These are phyloP conservation scores for Pyrenophora teres DNA, from an alignment of 2,329 filamentous ascomycete genomes.

Conservation along the genomic window DNA sequence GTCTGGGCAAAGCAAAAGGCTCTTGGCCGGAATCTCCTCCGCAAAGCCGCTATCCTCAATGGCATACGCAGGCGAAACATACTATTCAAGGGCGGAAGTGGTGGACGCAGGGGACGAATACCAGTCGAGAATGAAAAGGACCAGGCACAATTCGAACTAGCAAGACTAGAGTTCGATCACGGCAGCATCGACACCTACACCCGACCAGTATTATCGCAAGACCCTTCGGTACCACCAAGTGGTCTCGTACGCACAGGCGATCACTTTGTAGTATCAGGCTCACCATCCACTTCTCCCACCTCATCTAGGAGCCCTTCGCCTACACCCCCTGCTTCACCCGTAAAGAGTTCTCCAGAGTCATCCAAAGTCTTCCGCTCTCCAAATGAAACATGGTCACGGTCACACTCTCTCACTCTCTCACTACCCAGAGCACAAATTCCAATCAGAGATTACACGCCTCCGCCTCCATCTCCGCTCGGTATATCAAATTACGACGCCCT, in stretches of 20 bases:
- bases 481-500: slow-evolving; percentile 53
- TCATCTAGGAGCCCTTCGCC: slow-evolving; percentile 29
- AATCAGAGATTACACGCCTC: slow-evolving; percentile 36
- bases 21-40: slow-evolving; percentile 58
- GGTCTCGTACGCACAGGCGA: slow-evolving; percentile 17
- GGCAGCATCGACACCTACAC: slow-evolving; percentile 42
- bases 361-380: slow-evolving; percentile 29
- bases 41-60: slow-evolving; percentile 70
- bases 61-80: slow-evolving; percentile 55
- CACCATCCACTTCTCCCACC: slow-evolving; percentile 20
- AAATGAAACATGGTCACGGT: slow-evolving; percentile 39
- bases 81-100: slow-evolving; percentile 23
- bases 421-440: slow-evolving; percentile 21
- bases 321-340: slow-evolving; percentile 16
- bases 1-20: slow-evolving; percentile 55
- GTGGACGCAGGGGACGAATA: slow-evolving; percentile 17
- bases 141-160: slow-evolving; percentile 39
- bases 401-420: neutral
- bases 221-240: slow-evolving; percentile 20
- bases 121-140: slow-evolving; percentile 40
- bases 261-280: slow-evolving; percentile 22
- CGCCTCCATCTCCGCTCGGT: slow-evolving; percentile 47
- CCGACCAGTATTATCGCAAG: slow-evolving; percentile 25
- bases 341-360: slow-evolving; percentile 7
- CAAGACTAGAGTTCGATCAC: slow-evolving; percentile 36